Conservation (phyloP, 1,284 basidiomycete genomes). For the Sanguinoderma infundibulare region DNA sequence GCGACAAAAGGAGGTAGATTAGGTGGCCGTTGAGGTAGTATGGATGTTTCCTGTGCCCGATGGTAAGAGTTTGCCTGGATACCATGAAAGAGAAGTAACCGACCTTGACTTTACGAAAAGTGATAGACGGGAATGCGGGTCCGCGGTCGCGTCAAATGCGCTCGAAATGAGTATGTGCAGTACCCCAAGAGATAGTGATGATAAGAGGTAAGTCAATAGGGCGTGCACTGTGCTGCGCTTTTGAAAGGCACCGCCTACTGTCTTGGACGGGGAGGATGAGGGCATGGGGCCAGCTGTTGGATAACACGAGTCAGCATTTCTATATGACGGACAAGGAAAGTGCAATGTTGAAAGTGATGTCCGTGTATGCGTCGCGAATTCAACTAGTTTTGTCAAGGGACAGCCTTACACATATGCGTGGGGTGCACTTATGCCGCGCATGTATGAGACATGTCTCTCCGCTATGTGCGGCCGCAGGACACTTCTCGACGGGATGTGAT, state of each 20-base stretch:
- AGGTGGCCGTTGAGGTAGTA: slow-evolving; percentile 70
- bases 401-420: too few relatives aligned
- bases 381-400: too few relatives aligned
- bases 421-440: too few relatives aligned
- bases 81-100: slow-evolving; percentile 21
- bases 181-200: slow-evolving; percentile 44
- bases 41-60: slow-evolving; percentile 60
- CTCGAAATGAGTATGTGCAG: slow-evolving; percentile 47
- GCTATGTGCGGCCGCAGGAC: too few relatives aligned
- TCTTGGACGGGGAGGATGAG: slow-evolving; percentile 55
- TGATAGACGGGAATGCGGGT: slow-evolving; percentile 45
- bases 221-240: slow-evolving; percentile 50
- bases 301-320: slow-evolving; percentile 4
- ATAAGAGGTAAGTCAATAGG: slow-evolving; percentile 47
- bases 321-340: not conserved
- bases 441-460: too few relatives aligned
- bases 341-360: too few relatives aligned
- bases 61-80: not conserved
- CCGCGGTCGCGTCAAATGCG: slow-evolving; percentile 32
- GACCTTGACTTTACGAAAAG: slow-evolving; percentile 72
- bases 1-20: slow-evolving; percentile 59
- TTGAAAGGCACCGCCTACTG: slow-evolving; percentile 47
- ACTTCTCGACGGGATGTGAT: too few relatives aligned
- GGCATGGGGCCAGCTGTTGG: slow-evolving; percentile 48
- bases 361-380: too few relatives aligned